Evolutionary conservation across 140 eudicot species (phyloP).

Genomic region (Anethum foeniculum): DNA sequence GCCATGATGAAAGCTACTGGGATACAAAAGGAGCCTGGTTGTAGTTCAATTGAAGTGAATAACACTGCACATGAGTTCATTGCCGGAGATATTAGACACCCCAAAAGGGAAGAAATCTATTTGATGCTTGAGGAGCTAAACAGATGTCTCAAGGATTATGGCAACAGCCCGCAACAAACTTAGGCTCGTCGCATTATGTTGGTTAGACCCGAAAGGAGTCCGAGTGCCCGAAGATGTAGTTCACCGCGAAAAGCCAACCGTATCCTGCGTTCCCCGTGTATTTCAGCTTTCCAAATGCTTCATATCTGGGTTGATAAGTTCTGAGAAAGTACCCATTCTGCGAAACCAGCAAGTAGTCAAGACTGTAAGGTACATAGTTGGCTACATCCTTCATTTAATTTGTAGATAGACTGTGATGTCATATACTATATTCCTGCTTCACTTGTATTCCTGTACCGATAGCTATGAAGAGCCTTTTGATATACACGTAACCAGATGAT

Average conservation of each 20-base stretch:
- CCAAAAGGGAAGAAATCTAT: conserved; percentile 45
- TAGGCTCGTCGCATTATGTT: conserved; percentile 41
- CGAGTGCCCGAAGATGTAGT: background rate
- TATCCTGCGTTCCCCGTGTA: no score
- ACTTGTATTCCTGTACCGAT: background rate
- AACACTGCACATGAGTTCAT: conserved; percentile 69
- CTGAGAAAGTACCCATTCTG: background rate
- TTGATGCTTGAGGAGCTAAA: conserved; percentile 60
- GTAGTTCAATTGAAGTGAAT: conserved; percentile 74
- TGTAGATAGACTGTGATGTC: conserved; percentile 67
- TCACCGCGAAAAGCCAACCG: no score
- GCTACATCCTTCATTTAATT: conserved; percentile 21
- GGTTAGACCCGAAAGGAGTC: conserved; percentile 37
- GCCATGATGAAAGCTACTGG: conserved; percentile 54
- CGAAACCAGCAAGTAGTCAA: conserved; percentile 42
- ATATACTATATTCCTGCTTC: conserved; percentile 12
- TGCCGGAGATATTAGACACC: conserved; percentile 82
- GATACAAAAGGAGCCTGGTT: conserved; percentile 77
- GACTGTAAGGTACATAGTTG: conserved; percentile 43
- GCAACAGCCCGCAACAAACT: conserved; percentile 42
- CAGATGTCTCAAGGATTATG: conserved; percentile 38
- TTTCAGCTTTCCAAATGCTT: no score
- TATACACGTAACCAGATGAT: background rate
- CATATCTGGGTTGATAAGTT: background rate
- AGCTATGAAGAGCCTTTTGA: background rate